These are phyloP conservation scores for Annulohypoxylon nitens DNA, from an alignment of 495 filamentous ascomycete species.

Conservation along the genomic window DNA sequence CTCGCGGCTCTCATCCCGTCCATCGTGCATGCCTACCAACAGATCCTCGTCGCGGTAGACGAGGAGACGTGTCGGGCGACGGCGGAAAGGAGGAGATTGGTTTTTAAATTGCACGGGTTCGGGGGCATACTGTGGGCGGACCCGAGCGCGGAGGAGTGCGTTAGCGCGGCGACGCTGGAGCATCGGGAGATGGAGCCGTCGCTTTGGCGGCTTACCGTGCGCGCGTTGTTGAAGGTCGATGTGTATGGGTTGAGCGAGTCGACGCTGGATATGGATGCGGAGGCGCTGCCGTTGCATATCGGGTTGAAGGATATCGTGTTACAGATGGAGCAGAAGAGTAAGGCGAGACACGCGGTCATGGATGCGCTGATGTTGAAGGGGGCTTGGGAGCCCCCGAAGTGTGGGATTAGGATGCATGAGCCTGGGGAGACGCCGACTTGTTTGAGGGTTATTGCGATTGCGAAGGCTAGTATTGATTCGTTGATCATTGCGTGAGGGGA, in stretches of 20 bases:
- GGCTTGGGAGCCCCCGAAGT: constrained; percentile 33
- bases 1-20: constrained; percentile 73
- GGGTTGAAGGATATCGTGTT: constrained; percentile 65
- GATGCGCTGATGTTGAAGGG: constrained; percentile 55
- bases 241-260: constrained; percentile 48
- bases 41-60: constrained; percentile 62
- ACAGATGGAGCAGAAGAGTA: constrained; percentile 63
- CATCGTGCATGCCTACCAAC: constrained; percentile 69
- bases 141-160: constrained; percentile 41
- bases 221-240: constrained; percentile 65
- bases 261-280: neutral
- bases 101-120: constrained; percentile 59
- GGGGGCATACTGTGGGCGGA: constrained; percentile 60
- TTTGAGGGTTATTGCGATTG: constrained; percentile 62
- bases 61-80: constrained; percentile 55
- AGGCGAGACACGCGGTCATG: constrained; percentile 55
- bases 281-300: constrained; percentile 43
- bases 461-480: constrained; percentile 61
- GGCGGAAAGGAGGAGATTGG: constrained; percentile 54
- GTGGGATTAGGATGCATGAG: constrained; percentile 30
- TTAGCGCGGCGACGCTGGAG: constrained; percentile 40
- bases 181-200: constrained; percentile 57
- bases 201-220: constrained; percentile 64
- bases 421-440: constrained; percentile 54
- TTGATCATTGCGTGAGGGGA: constrained; percentile 61